Evolutionary conservation across 352 stramenopile genomes (phyloP).

Genomic region (Phytophthora podocarpi): DNA sequence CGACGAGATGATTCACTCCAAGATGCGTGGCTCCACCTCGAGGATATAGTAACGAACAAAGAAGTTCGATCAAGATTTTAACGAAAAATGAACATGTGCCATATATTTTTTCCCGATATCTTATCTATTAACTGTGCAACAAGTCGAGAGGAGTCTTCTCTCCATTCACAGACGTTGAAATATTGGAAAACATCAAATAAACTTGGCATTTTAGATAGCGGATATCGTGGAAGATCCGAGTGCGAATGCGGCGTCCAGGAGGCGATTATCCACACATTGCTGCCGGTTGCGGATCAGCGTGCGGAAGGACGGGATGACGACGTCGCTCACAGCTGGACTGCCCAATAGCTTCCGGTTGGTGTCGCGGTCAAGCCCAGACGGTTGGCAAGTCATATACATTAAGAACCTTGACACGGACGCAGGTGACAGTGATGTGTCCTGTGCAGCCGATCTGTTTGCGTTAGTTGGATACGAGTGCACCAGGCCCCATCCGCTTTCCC

Average conservation of each 20-base stretch:
- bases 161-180: too few species aligned
- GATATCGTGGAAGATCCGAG: background rate
- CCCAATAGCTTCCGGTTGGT: conserved; percentile 15
- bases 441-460: conserved; percentile 4
- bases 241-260: conserved; percentile 20
- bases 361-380: conserved; percentile 16
- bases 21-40: conserved; percentile 14
- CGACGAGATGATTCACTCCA: conserved; percentile 40
- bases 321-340: conserved; percentile 24
- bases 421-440: conserved; percentile 4
- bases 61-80: conserved; percentile 23
- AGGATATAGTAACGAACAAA: conserved; percentile 29
- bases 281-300: conserved; percentile 26
- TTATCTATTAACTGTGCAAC: too few species aligned
- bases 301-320: conserved; percentile 27
- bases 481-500: conserved; percentile 22
- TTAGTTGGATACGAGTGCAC: conserved; percentile 13
- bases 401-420: conserved; percentile 21
- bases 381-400: conserved; percentile 17
- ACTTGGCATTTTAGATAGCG: conserved; percentile 4
- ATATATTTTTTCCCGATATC: conserved; percentile 28
- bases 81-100: conserved; percentile 33
- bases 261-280: conserved; percentile 27
- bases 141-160: too few species aligned
- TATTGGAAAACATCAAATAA: background rate